phyloP scores from a whole-genome alignment of 169 alveolate genomes.

The Cryptosporidium bovis region DNA sequence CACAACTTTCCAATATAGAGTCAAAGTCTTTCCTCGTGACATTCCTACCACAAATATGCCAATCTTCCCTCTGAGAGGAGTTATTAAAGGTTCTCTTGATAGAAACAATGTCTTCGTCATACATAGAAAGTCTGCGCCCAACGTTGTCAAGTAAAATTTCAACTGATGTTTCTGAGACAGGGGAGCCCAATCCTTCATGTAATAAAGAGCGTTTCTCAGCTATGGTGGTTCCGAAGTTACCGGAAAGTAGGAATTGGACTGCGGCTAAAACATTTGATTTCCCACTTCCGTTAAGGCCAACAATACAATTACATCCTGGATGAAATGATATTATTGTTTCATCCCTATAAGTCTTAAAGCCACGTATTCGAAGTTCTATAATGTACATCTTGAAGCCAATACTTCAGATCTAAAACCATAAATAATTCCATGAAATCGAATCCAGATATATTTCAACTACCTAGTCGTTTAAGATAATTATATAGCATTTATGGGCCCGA shows the following conservation, averaged over 20 bases:
- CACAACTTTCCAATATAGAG: slow-evolving; percentile 83
- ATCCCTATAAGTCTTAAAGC: slow-evolving; percentile 88
- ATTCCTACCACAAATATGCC: slow-evolving; percentile 81
- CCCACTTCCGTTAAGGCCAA: slow-evolving; percentile 86
- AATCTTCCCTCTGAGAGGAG: slow-evolving; percentile 82
- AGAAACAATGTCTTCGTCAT: slow-evolving; percentile 78
- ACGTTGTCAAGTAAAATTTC: slow-evolving; percentile 83
- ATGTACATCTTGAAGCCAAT: slow-evolving; percentile 81
- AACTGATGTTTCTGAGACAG: slow-evolving; percentile 78
- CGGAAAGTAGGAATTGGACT: slow-evolving; percentile 82
- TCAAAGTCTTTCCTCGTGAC: slow-evolving; percentile 82
- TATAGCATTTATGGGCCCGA: neutral
- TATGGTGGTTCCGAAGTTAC: slow-evolving; percentile 77
- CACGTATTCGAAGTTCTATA: slow-evolving; percentile 84
- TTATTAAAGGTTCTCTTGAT: slow-evolving; percentile 77
- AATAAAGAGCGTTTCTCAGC: slow-evolving; percentile 81
- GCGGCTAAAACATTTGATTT: slow-evolving; percentile 83
- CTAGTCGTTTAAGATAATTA: neutral
- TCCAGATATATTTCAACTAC: too few species aligned
- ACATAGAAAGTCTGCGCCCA: slow-evolving; percentile 82
- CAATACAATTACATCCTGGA: slow-evolving; percentile 84
- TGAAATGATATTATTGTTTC: slow-evolving; percentile 82
- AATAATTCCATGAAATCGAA: too few species aligned
- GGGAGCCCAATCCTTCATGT: slow-evolving; percentile 83
- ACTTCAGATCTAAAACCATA: neutral